Evolutionary conservation across 1,284 basidiomycete genomes (phyloP).

Genomic region (Peniophora sp.): DNA sequence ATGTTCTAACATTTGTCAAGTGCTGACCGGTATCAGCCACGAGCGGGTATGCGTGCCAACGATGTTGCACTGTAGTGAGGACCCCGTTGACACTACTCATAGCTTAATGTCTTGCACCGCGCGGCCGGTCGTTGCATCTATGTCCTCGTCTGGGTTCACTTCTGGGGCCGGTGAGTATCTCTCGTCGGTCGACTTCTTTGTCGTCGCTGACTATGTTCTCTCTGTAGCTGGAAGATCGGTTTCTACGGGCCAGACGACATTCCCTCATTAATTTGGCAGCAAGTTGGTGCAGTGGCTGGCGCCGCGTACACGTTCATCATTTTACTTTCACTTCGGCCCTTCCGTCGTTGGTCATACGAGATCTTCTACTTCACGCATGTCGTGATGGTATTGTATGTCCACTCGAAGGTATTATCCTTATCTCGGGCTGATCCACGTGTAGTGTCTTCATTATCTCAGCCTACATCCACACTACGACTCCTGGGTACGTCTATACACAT

Average conservation of each 20-base stretch:
- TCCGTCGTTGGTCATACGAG: slow-evolving; percentile 32
- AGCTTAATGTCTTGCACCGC: slow-evolving; percentile 22
- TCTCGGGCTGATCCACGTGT: slow-evolving; percentile 1
- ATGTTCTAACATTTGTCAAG: slow-evolving; percentile 12
- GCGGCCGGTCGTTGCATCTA: slow-evolving; percentile 17
- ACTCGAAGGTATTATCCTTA: background rate
- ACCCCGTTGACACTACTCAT: background rate
- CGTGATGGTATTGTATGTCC: slow-evolving; percentile 24
- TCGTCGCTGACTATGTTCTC: background rate
- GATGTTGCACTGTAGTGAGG: background rate
- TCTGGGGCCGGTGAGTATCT: slow-evolving; percentile 20
- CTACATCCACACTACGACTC: slow-evolving; percentile 13
- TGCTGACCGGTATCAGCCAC: slow-evolving; percentile 30
- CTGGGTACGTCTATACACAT: slow-evolving; percentile 9
- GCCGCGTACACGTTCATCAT: slow-evolving; percentile 24
- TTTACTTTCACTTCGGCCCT: slow-evolving; percentile 24
- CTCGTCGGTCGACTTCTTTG: slow-evolving; percentile 1
- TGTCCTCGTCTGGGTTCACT: slow-evolving; percentile 19
- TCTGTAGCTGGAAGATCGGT: background rate
- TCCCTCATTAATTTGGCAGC: slow-evolving; percentile 9
- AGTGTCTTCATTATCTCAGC: slow-evolving; percentile 12
- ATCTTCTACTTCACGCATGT: slow-evolving; percentile 35
- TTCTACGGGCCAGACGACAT: slow-evolving; percentile 4
- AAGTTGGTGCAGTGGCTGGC: slow-evolving; percentile 21
- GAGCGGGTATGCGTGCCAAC: slow-evolving; percentile 24